phyloP scores from a whole-genome alignment of 2,329 filamentous ascomycete genomes.

The Colletotrichum siamense region DNA sequence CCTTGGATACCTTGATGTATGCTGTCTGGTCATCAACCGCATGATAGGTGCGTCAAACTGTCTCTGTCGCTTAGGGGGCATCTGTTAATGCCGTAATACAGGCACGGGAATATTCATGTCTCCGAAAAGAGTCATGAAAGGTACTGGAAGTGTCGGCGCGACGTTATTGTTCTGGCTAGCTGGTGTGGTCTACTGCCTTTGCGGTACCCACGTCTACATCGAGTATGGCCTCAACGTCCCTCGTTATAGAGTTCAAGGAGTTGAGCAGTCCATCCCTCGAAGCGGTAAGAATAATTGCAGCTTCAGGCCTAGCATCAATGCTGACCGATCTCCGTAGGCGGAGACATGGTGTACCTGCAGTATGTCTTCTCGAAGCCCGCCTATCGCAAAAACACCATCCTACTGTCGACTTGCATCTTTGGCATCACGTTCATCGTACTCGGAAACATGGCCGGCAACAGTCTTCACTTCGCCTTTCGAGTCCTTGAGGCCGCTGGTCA shows the following conservation, averaged over 20 bases:
- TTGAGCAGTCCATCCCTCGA: conserved; percentile 46
- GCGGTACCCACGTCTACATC: conserved; percentile 42
- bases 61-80: background rate
- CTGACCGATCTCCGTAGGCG: background rate
- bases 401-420: conserved; percentile 49
- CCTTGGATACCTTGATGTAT: conserved; percentile 39
- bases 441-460: conserved; percentile 55
- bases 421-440: conserved; percentile 49
- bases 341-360: conserved; percentile 38
- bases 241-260: conserved; percentile 41
- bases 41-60: conserved; percentile 38
- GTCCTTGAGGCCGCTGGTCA: conserved; percentile 40
- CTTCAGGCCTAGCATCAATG: conserved; percentile 2
- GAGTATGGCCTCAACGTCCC: conserved; percentile 54
- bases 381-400: conserved; percentile 36
- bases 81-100: conserved; percentile 6
- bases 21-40: conserved; percentile 39
- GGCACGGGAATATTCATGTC: conserved; percentile 43
- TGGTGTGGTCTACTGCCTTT: conserved; percentile 41
- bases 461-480: conserved; percentile 49
- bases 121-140: conserved; percentile 36
- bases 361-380: conserved; percentile 46
- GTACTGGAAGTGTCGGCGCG: conserved; percentile 36
- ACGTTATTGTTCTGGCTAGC: conserved; percentile 46
- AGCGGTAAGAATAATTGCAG: conserved; percentile 54